A percentile compares a stretch with the other conserved stretches of the same genome.
These are phyloP conservation scores for Chaetothyriales sp. DNA, from an alignment of 2,329 filamentous ascomycete genomes.

Conservation along the genomic window DNA sequence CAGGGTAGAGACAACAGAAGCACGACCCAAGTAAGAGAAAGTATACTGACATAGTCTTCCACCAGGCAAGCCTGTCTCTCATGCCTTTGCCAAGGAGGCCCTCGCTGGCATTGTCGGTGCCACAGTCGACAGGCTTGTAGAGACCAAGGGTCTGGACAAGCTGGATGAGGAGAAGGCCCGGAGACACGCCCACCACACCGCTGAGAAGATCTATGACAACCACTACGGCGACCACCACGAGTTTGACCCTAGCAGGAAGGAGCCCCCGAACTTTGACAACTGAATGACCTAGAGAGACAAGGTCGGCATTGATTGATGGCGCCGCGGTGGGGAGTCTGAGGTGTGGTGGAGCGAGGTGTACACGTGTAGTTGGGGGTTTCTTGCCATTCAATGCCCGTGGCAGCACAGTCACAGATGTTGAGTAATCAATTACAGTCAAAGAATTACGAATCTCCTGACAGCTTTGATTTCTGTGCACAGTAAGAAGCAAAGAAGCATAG, in stretches of 20 bases:
- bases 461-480: no score
- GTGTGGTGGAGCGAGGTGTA: no score
- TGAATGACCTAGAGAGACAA: not conserved
- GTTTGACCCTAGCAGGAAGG: slow-evolving; percentile 37
- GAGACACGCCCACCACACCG: slow-evolving; percentile 43
- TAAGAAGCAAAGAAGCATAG: no score
- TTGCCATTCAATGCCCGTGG: no score
- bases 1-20: no score
- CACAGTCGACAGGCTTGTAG: slow-evolving; percentile 61
- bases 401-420: no score
- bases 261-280: slow-evolving; percentile 21
- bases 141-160: slow-evolving; percentile 52
- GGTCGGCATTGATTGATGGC: not conserved
- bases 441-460: no score
- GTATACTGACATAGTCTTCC: no score
- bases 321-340: not conserved
- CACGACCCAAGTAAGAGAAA: no score
- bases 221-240: slow-evolving; percentile 41
- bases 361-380: no score
- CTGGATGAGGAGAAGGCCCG: slow-evolving; percentile 44
- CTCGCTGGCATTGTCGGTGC: slow-evolving; percentile 56
- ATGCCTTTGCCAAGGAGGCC: slow-evolving; percentile 63
- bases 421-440: no score
- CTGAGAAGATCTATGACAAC: slow-evolving; percentile 45
- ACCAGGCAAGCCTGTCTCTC: slow-evolving; percentile 52